Percentiles rank a stretch among this genome's conserved stretches.
Evolutionary conservation across 495 filamentous ascomycete species (phyloP).

Genomic region (Tetracladium marchalianum): DNA sequence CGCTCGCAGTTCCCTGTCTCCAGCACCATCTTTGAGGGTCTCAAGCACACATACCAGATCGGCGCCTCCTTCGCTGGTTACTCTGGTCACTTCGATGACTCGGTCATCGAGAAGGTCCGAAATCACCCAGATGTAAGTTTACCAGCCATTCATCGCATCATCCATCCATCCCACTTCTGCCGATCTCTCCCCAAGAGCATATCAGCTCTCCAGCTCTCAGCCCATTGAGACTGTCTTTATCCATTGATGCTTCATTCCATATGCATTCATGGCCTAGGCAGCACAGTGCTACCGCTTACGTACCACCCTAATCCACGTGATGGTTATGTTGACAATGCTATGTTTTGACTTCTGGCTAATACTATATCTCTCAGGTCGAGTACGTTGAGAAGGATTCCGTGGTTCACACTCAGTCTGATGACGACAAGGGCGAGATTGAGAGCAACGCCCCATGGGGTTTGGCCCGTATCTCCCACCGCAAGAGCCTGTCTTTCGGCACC

Average conservation of each 20-base stretch:
- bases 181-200: neutral
- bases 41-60: conserved; percentile 95
- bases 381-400: conserved; percentile 92
- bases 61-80: conserved; percentile 79
- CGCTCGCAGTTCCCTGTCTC: conserved; percentile 66
- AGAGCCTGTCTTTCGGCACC: conserved; percentile 73
- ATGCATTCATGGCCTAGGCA: too few relatives aligned
- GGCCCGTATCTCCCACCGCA: conserved; percentile 92
- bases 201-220: neutral
- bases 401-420: conserved; percentile 60
- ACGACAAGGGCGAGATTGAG: conserved; percentile 47
- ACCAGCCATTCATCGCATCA: conserved; percentile 1
- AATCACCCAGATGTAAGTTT: conserved; percentile 94
- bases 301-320: too few relatives aligned
- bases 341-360: neutral
- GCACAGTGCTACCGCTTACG: too few relatives aligned
- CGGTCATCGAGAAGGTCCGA: conserved; percentile 85
- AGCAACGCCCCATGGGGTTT: conserved; percentile 96
- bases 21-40: conserved; percentile 63
- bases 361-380: conserved; percentile 58
- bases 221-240: too few relatives aligned
- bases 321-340: too few relatives aligned
- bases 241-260: too few relatives aligned
- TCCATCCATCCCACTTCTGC: neutral
- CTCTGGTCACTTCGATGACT: conserved; percentile 91